Evolutionary conservation across 2,329 filamentous ascomycete genomes (phyloP).

Genomic region (Gnomoniopsis sp.): DNA sequence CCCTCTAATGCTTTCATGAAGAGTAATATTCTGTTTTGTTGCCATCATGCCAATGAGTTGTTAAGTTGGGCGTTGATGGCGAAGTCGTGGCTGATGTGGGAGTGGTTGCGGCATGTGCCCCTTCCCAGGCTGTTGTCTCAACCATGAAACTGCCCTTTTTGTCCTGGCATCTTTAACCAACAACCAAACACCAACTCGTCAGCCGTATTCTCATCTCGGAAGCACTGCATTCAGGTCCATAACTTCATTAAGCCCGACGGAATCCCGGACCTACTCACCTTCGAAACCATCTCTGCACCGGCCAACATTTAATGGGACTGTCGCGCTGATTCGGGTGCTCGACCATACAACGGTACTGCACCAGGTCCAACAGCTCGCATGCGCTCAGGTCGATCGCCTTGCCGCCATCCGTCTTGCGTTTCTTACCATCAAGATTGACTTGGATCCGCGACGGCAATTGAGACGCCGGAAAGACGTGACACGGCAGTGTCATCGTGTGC

Average conservation of each 20-base stretch:
- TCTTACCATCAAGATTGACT: constrained; percentile 43
- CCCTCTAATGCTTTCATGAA: not conserved
- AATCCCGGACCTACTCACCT: constrained; percentile 39
- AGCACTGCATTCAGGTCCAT: not conserved
- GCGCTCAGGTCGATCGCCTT: constrained; percentile 45
- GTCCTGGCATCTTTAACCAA: constrained; percentile 50
- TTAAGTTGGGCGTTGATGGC: constrained; percentile 22
- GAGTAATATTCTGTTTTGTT: constrained; percentile 22
- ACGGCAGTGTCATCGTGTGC: constrained; percentile 55
- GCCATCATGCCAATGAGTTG: constrained; percentile 32
- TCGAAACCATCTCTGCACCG: constrained; percentile 57
- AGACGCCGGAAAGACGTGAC: constrained; percentile 49
- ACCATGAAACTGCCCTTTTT: constrained; percentile 55
- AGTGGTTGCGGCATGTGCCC: constrained; percentile 20
- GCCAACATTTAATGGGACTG: constrained; percentile 52
- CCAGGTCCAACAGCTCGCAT: constrained; percentile 55
- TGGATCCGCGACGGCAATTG: constrained; percentile 50
- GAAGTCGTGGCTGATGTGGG: constrained; percentile 23
- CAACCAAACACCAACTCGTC: not conserved
- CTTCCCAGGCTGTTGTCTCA: constrained; percentile 64
- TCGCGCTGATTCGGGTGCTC: constrained; percentile 41
- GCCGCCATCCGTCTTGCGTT: constrained; percentile 45
- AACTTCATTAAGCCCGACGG: not conserved
- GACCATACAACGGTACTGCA: constrained; percentile 60
- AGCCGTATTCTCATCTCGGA: not conserved